A percentile compares a stretch with the other conserved stretches of the same genome.
Conservation (phyloP, 306 rosid genomes). For the Trichosanthes truncata region DNA sequence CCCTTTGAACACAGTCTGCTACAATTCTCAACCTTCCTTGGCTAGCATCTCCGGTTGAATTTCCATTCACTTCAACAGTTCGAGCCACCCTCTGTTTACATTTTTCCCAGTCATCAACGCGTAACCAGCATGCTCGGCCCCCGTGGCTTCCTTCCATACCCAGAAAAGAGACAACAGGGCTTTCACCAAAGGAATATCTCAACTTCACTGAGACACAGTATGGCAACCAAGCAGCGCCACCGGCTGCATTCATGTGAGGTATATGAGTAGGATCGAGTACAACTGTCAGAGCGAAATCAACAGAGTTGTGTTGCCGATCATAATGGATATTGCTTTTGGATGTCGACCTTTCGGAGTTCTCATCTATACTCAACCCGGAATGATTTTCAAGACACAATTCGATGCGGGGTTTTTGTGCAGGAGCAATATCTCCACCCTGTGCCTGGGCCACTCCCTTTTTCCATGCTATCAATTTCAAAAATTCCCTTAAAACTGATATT, state of each 20-base stretch:
- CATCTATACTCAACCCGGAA: slow-evolving; percentile 49
- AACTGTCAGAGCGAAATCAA: slow-evolving; percentile 89
- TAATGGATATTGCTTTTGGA: slow-evolving; percentile 93
- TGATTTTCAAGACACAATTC: slow-evolving; percentile 98
- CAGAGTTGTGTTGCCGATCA: slow-evolving; percentile 72
- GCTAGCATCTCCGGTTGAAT: slow-evolving; percentile 50
- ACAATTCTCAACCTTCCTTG: slow-evolving; percentile 90
- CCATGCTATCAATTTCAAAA: slow-evolving; percentile 95
- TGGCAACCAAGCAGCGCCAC: slow-evolving; percentile 98
- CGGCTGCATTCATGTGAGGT: slow-evolving; percentile 86
- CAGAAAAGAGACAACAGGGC: slow-evolving; percentile 58
- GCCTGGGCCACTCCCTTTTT: slow-evolving; percentile 79
- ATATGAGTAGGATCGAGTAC: slow-evolving; percentile 94
- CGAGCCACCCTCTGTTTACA: slow-evolving; percentile 71
- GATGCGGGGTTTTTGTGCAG: slow-evolving; percentile 84
- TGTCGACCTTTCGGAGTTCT: slow-evolving; percentile 43
- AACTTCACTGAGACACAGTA: slow-evolving; percentile 89
- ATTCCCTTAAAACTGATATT: slow-evolving; percentile 81
- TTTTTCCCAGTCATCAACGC: slow-evolving; percentile 85
- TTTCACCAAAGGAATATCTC: slow-evolving; percentile 81
- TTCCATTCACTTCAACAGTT: slow-evolving; percentile 54
- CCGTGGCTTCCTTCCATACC: slow-evolving; percentile 99
- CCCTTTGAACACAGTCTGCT: slow-evolving; percentile 84
- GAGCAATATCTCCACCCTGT: slow-evolving; percentile 80
- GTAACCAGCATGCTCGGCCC: slow-evolving; percentile 90